phyloP scores from a whole-genome alignment of 768 basidiomycete species.

The Lyophyllum shimeji region DNA sequence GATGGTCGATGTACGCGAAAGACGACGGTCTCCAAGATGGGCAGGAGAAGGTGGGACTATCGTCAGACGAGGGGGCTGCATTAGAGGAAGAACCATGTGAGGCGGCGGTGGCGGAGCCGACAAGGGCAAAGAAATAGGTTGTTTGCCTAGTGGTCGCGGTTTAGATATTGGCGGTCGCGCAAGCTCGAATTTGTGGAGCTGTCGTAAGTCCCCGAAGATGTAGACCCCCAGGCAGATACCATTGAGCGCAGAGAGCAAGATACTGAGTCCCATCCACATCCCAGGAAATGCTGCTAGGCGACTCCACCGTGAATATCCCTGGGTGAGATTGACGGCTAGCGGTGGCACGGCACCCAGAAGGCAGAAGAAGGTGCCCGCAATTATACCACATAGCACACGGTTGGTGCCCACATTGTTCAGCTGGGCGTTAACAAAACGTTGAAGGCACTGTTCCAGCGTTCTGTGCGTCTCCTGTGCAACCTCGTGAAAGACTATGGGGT shows the following conservation, averaged over 20 bases:
- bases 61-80: conserved; percentile 21
- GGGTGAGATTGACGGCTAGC: conserved; percentile 45
- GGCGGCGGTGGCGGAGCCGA: conserved; percentile 17
- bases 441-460: conserved; percentile 63
- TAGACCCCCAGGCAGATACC: conserved; percentile 81
- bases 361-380: conserved; percentile 54
- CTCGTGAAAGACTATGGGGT: conserved; percentile 62
- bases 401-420: conserved; percentile 72
- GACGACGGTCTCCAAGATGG: conserved; percentile 19
- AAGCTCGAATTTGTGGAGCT: conserved; percentile 79
- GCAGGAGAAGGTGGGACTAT: conserved; percentile 29
- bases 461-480: conserved; percentile 55
- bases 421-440: conserved; percentile 66
- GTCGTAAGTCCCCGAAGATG: conserved; percentile 76
- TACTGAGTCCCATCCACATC: conserved; percentile 66
- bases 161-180: conserved; percentile 63
- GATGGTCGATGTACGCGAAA: conserved; percentile 19
- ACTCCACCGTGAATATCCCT: conserved; percentile 50
- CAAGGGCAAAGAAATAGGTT: conserved; percentile 24
- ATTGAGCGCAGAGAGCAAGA: conserved; percentile 62
- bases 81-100: conserved; percentile 13
- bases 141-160: conserved; percentile 34
- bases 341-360: conserved; percentile 50
- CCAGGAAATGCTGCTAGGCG: conserved; percentile 64
- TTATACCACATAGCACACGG: conserved; percentile 67